Evolutionary conservation across 495 filamentous ascomycete species (phyloP).

Genomic region (Aspergillus coremiiformis): DNA sequence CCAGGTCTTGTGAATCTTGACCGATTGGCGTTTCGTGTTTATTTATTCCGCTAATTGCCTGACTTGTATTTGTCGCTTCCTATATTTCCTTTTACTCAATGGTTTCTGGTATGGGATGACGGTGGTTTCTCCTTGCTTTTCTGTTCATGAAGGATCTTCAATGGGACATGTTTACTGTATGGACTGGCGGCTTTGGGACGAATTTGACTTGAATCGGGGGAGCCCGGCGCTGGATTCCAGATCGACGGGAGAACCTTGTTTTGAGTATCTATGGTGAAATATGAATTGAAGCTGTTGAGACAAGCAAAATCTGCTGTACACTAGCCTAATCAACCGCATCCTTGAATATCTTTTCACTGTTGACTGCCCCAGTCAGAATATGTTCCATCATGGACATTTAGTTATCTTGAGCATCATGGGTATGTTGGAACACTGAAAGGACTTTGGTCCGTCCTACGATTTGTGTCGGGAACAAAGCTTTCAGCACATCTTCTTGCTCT

Average conservation of each 20-base stretch:
- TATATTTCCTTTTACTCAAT: conserved; percentile 25
- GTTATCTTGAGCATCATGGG: not conserved
- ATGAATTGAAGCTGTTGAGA: conserved; percentile 16
- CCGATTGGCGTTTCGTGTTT: conserved; percentile 30
- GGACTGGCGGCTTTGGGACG: conserved; percentile 20
- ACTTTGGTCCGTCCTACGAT: not conserved
- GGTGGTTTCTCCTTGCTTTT: conserved; percentile 39
- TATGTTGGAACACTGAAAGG: not conserved
- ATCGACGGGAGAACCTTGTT: conserved; percentile 15
- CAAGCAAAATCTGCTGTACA: conserved; percentile 20
- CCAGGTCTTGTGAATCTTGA: conserved; percentile 21
- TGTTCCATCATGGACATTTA: not conserved
- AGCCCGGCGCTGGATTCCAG: conserved; percentile 15
- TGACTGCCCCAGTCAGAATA: not conserved
- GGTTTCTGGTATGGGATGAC: conserved; percentile 37
- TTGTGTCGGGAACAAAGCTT: not conserved
- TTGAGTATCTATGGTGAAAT: conserved; percentile 18
- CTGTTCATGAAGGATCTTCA: conserved; percentile 29
- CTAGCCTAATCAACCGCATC: conserved; percentile 21
- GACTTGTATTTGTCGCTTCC: conserved; percentile 19
- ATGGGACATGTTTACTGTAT: conserved; percentile 30
- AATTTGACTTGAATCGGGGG: conserved; percentile 20
- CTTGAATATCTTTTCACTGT: conserved; percentile 4
- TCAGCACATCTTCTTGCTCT: too few species aligned
- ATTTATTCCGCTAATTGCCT: conserved; percentile 29